phyloP scores from a whole-genome alignment of 805 yeast genomes.

The Blastobotrys terrestris region DNA sequence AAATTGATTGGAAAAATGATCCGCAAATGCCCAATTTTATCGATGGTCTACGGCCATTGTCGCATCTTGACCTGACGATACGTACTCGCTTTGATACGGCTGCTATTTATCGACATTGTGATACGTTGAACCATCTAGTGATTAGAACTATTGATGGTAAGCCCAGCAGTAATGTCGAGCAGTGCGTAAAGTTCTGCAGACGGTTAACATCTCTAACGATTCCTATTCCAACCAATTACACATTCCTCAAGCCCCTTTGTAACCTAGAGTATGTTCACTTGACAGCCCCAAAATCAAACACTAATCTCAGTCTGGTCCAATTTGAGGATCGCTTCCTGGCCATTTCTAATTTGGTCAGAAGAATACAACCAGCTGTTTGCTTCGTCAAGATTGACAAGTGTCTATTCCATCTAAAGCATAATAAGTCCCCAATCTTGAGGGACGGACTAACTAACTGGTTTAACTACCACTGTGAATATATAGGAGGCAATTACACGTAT shows the following conservation, averaged over 20 bases:
- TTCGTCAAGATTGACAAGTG: not conserved
- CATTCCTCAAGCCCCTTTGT: not conserved
- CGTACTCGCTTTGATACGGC: not conserved
- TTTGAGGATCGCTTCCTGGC: not conserved
- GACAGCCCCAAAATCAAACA: conserved; percentile 4
- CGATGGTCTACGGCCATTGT: not conserved
- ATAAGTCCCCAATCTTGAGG: not conserved
- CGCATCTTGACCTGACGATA: not conserved
- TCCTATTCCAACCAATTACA: not conserved
- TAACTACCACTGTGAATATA: not conserved
- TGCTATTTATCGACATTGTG: not conserved
- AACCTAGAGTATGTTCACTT: conserved; percentile 8
- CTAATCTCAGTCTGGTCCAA: not conserved
- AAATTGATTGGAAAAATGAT: not conserved
- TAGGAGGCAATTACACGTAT: not conserved
- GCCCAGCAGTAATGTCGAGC: not conserved
- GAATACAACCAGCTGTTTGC: not conserved
- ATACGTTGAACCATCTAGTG: not conserved
- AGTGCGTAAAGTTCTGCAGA: not conserved
- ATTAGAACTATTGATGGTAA: not conserved
- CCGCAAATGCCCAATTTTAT: not conserved
- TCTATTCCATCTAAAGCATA: not conserved
- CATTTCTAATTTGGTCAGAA: not conserved
- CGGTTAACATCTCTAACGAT: not conserved
- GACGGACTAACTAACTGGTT: not conserved